Percentiles rank a stretch among this genome's conserved stretches.
These are phyloP conservation scores for Pichia eremophila DNA, from an alignment of 805 yeast species.

Conservation along the genomic window DNA sequence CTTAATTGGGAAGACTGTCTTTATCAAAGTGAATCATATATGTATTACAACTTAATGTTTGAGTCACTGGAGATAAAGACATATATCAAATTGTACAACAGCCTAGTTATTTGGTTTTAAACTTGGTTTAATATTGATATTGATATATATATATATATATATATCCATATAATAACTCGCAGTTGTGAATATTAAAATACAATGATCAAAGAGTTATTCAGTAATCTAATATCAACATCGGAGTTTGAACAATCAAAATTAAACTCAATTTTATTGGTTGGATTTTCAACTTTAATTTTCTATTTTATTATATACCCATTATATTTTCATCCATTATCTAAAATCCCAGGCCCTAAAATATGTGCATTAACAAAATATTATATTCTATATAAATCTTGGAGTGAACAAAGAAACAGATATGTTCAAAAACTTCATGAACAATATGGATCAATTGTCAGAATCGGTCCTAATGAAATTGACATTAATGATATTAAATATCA, in stretches of 20 bases:
- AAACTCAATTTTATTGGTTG: not conserved
- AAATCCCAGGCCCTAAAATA: slow-evolving; percentile 50
- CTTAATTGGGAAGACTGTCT: too few species aligned
- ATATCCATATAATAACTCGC: too few species aligned
- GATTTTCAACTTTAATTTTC: slow-evolving; percentile 6
- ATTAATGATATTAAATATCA: slow-evolving; percentile 41
- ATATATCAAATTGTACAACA: too few species aligned
- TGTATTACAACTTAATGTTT: too few species aligned
- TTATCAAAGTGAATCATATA: too few species aligned
- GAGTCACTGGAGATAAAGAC: too few species aligned
- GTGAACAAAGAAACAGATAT: slow-evolving; percentile 38
- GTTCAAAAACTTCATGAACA: slow-evolving; percentile 41
- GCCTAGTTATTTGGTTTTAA: too few species aligned
- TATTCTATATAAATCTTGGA: slow-evolving; percentile 34
- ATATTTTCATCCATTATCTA: slow-evolving; percentile 37
- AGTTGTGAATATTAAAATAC: too few species aligned
- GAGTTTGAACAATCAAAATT: not conserved
- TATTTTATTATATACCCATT: slow-evolving; percentile 34
- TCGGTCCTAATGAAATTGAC: slow-evolving; percentile 55
- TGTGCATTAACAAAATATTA: slow-evolving; percentile 37
- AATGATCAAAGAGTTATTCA: not conserved
- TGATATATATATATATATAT: too few species aligned
- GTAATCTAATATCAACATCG: not conserved
- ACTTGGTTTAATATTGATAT: too few species aligned
- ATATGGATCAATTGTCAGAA: slow-evolving; percentile 55